These are phyloP conservation scores for Scedosporium minutisporum DNA, from an alignment of 2,329 filamentous ascomycete species.

Conservation along the genomic window DNA sequence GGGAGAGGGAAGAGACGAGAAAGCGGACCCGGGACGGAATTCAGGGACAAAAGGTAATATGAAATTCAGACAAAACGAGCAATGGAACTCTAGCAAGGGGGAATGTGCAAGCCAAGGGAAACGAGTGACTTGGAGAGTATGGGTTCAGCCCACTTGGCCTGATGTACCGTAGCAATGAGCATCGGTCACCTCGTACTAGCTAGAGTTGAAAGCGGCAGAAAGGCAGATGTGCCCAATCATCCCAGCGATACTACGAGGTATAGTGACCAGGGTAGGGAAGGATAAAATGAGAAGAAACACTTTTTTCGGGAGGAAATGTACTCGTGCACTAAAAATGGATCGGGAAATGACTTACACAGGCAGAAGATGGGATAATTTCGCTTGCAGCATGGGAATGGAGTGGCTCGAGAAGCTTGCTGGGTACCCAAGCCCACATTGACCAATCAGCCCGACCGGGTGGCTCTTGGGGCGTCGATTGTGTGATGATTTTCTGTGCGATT, in stretches of 20 bases:
- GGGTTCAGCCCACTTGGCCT: background rate
- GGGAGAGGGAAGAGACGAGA: background rate
- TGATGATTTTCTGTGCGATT: background rate
- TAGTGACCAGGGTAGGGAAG: background rate
- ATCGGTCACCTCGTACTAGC: background rate
- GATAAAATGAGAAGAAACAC: constrained; percentile 2
- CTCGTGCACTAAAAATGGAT: background rate
- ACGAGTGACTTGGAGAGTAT: background rate
- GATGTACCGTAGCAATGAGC: background rate
- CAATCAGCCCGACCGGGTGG: background rate
- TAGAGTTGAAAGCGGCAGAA: background rate
- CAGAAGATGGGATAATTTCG: constrained; percentile 7
- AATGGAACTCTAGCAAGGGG: background rate
- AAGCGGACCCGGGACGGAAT: background rate
- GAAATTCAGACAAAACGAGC: background rate
- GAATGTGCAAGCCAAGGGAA: background rate
- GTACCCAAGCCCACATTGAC: constrained; percentile 1
- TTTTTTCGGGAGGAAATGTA: background rate
- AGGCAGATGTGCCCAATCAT: background rate
- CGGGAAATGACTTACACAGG: constrained; percentile 3
- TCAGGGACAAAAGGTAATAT: background rate
- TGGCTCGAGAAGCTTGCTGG: constrained; percentile 1
- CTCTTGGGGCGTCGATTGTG: background rate
- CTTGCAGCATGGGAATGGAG: constrained; percentile 5
- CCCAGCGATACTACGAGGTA: background rate